Percentiles rank a stretch among this genome's conserved stretches.
phyloP scores from a whole-genome alignment of 2,329 filamentous ascomycete species.

The Aspergillus fumigatiaffinis region DNA sequence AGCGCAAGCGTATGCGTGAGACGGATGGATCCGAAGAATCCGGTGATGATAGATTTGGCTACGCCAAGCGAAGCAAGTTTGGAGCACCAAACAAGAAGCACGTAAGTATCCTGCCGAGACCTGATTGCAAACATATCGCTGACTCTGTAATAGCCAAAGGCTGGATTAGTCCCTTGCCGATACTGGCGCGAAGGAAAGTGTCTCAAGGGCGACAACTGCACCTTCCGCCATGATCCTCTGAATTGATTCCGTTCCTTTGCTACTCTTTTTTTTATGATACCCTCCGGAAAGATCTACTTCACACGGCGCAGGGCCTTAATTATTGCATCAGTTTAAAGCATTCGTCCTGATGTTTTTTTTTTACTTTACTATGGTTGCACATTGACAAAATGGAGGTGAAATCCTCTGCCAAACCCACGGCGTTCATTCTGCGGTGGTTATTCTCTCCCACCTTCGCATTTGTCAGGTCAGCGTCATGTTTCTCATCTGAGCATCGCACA shows the following conservation, averaged over 20 bases:
- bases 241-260: constrained; percentile 5
- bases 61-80: constrained; percentile 33
- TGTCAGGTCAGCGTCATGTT: background rate
- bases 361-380: background rate
- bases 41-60: constrained; percentile 26
- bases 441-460: background rate
- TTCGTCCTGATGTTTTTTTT: background rate
- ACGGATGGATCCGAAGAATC: constrained; percentile 28
- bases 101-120: constrained; percentile 20
- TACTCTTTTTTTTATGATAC: constrained; percentile 12
- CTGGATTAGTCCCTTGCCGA: constrained; percentile 46
- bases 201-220: constrained; percentile 50
- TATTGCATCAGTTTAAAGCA: background rate
- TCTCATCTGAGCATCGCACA: background rate
- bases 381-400: background rate
- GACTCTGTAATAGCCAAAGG: constrained; percentile 34
- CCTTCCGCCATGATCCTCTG: constrained; percentile 44
- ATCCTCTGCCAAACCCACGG: background rate
- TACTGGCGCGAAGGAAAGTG: constrained; percentile 54
- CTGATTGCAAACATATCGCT: constrained; percentile 4
- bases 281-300: constrained; percentile 6
- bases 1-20: constrained; percentile 40
- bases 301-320: background rate
- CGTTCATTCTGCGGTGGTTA: background rate
- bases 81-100: constrained; percentile 36